Conservation (phyloP, 345 rosid genomes). For the Populus nigra region DNA sequence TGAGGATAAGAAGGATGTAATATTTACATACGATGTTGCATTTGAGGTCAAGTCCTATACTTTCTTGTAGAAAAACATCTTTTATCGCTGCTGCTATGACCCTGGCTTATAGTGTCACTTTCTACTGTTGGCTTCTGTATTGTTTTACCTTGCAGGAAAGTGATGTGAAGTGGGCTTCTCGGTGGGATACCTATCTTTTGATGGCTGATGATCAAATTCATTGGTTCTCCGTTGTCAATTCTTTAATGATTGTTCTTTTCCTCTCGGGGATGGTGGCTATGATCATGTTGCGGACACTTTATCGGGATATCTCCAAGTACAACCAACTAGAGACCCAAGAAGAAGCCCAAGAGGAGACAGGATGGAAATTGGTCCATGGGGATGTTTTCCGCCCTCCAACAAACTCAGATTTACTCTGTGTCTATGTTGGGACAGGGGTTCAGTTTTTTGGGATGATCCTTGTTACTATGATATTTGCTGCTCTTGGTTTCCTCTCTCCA, state of each 20-base stretch:
- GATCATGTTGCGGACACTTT: slow-evolving; percentile 92
- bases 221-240: slow-evolving; percentile 91
- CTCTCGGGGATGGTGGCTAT: slow-evolving; percentile 98
- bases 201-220: slow-evolving; percentile 96
- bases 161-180: slow-evolving; percentile 89
- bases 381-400: slow-evolving; percentile 87
- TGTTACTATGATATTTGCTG: slow-evolving; percentile 85
- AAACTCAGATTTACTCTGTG: slow-evolving; percentile 71
- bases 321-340: slow-evolving; percentile 94
- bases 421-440: slow-evolving; percentile 86
- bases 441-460: slow-evolving; percentile 87
- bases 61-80: neutral
- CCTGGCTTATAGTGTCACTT: neutral
- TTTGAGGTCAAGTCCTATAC: slow-evolving; percentile 50
- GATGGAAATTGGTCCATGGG: slow-evolving; percentile 94
- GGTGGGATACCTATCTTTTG: slow-evolving; percentile 92
- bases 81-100: neutral
- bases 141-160: slow-evolving; percentile 53
- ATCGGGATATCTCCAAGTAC: slow-evolving; percentile 87
- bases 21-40: slow-evolving; percentile 84
- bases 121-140: neutral
- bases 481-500: slow-evolving; percentile 87
- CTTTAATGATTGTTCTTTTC: slow-evolving; percentile 92
- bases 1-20: slow-evolving; percentile 63
- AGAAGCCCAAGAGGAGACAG: slow-evolving; percentile 89